phyloP scores from a whole-genome alignment of 2,329 filamentous ascomycete genomes.

The Fusarium sp. region DNA sequence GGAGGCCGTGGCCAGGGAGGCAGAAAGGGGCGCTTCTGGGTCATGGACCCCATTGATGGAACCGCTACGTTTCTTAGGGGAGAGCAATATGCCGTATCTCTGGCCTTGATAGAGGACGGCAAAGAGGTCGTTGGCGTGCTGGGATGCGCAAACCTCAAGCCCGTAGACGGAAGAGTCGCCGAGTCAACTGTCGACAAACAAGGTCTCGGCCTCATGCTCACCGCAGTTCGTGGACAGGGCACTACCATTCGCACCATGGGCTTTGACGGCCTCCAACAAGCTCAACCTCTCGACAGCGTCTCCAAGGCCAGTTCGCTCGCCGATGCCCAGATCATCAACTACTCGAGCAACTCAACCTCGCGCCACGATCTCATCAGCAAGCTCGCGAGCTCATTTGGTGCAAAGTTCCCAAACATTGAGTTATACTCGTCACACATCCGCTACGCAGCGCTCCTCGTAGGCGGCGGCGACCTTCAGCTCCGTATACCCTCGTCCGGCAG shows the following conservation, averaged over 20 bases:
- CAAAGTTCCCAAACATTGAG: conserved; percentile 52
- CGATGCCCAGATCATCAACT: conserved; percentile 51
- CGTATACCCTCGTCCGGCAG: conserved; percentile 43
- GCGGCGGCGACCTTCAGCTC: conserved; percentile 51
- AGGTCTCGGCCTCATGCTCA: conserved; percentile 52
- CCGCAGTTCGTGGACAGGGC: conserved; percentile 49
- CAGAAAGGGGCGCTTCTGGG: conserved; percentile 62
- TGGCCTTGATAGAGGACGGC: conserved; percentile 68
- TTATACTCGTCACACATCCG: conserved; percentile 56
- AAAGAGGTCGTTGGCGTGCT: conserved; percentile 67
- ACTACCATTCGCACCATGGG: conserved; percentile 45
- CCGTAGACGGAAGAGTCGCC: conserved; percentile 51
- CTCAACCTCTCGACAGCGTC: conserved; percentile 38
- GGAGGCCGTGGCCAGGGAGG: conserved; percentile 59
- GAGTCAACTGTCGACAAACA: conserved; percentile 50
- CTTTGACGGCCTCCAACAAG: conserved; percentile 29
- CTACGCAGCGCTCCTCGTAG: conserved; percentile 53
- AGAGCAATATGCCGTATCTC: conserved; percentile 71
- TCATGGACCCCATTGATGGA: conserved; percentile 73
- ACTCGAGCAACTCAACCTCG: conserved; percentile 46
- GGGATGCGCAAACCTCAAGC: conserved; percentile 68
- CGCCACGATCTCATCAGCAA: conserved; percentile 48
- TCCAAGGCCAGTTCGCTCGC: conserved; percentile 28
- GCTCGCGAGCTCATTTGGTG: conserved; percentile 47
- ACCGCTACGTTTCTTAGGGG: conserved; percentile 70